Conservation (phyloP, 2,329 filamentous ascomycete species). For the Fusarium marasasianum region DNA sequence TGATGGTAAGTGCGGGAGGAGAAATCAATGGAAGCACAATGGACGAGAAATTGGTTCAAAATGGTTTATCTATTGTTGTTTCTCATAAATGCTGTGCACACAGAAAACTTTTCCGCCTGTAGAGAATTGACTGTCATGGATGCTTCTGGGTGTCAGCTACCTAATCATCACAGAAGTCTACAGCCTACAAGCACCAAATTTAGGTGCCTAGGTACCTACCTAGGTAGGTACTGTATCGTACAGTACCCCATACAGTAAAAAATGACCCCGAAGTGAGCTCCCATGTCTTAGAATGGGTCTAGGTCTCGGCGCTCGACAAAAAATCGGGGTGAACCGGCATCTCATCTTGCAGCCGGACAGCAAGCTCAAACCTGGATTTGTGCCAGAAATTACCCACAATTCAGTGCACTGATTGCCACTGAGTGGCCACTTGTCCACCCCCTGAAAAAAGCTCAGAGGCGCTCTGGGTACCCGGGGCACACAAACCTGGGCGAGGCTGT, state of each 20-base stretch:
- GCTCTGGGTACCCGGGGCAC: conserved; percentile 4
- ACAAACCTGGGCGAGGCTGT: conserved; percentile 28
- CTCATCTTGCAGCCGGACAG: conserved; percentile 44
- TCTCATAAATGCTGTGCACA: not conserved
- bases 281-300: conserved; percentile 37
- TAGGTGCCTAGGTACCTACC: not conserved
- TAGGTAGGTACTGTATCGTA: not conserved
- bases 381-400: conserved; percentile 24
- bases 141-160: conserved; percentile 15
- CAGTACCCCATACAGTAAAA: conserved; percentile 35
- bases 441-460: conserved; percentile 30
- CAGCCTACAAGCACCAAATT: not conserved
- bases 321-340: conserved; percentile 50
- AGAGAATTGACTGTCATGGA: conserved; percentile 16
- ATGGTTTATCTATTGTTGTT: not conserved
- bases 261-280: conserved; percentile 7
- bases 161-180: conserved; percentile 1
- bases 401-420: conserved; percentile 24
- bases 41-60: not conserved
- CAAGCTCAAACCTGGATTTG: conserved; percentile 34
- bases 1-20: not conserved
- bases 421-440: conserved; percentile 37
- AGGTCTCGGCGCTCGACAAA: conserved; percentile 46
- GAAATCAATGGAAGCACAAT: not conserved
- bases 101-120: conserved; percentile 16